Base-by-base conservation (phyloP, 2,329 filamentous ascomycete species). In the Sclerotinia trifoliorum region DNA sequence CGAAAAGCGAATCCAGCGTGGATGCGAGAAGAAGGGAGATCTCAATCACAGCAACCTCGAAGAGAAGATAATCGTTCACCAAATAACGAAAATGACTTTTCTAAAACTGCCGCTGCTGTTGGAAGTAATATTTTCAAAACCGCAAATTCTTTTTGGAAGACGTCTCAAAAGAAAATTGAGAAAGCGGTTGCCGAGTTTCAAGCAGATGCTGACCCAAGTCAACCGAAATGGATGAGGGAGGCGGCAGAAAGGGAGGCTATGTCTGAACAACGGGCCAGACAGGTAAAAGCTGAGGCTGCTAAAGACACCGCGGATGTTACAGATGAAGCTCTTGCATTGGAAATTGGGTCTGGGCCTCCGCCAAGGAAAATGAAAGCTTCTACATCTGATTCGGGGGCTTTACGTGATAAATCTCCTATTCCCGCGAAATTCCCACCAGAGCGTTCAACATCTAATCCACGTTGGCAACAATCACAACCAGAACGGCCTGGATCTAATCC, bases 131-230 rank as follows among this genome's bases (percentile, higher is more conserved):
- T 99, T 17, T 88, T 98, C 78, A 99, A 99, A 78, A 95, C 94
- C 3, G 95, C 95, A 2, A 96, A 96, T 73, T 94, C 92, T 0
- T 81, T 98, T 0, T 99, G 95, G 95, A 99, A 97, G 78, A 92
- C 91, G 3, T 89, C 94, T 0, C 92, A 94, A 76, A 99, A 97
- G 80, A 94, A 92, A 77, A 86, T 98, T 68, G 93, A 96, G 75
- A 93, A 95, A 79, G 94, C 93, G 5, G 91, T 98, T 46, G 89
- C 93, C 11, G 95, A 99, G 21, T 91, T 98, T 69, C 86, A 90
- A 72, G 84, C 85, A 54, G 90, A 88, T n/a, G 82, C 71, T 6
- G 93, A 97, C 75, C 84, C 90, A 2, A 91, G 79, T 75, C 92
- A 97, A 77, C 95, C 95, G 0, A 95, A 92, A 77, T 99, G 95